Evolutionary conservation across 2,329 filamentous ascomycete genomes (phyloP), one percentile per base, ranked within the genome.

Genomic region (Didymella pinodella): DNA sequence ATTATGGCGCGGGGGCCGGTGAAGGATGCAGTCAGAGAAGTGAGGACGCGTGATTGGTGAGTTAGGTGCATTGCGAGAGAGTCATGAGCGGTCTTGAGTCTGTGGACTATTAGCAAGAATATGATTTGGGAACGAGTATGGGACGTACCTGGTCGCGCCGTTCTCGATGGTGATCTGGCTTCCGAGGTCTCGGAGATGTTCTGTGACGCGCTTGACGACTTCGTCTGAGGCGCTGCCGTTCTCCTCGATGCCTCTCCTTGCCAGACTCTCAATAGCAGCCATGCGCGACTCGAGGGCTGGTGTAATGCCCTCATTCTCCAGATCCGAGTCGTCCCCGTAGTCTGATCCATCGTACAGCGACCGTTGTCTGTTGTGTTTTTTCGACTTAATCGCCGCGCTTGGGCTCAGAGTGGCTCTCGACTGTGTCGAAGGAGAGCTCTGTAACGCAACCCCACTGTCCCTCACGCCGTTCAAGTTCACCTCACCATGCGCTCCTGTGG

Each of bases 31-130:
- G 88, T 86, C 32, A 94, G 82, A 58, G 88, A 89, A 67, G 93
- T 90, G 10, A 95, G 81, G 62, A 88, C 87, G 53, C 90, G 89
- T 48, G 90, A 89, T 78, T 94, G 90, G 75, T 92, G 88, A 14
- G 84, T 83, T 44, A 94, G 81, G 71, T 95, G 90, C 20, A 90
- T 90, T 46, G 90, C 88, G 48, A 93, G 80, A 14, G 90, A 89
- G 28, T 89, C 86, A 75, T 92, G 89, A 32, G 90, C 88, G 43
- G 90, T 92, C 73, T 91, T 90, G 63, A 92, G 80, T 70, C 90
- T 93, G 68, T 34, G 36, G 4, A 7, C 29, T 54, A 62, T 74
- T 49, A 73, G 67, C 47, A 43, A 49, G 6, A 25, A 20, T 29
- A 4, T 43, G 12, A 12, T n/a, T 0, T 4, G 25, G 22, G 10